phyloP scores from a whole-genome alignment of 2,329 filamentous ascomycete genomes.

The Zopfia rhizophila region DNA sequence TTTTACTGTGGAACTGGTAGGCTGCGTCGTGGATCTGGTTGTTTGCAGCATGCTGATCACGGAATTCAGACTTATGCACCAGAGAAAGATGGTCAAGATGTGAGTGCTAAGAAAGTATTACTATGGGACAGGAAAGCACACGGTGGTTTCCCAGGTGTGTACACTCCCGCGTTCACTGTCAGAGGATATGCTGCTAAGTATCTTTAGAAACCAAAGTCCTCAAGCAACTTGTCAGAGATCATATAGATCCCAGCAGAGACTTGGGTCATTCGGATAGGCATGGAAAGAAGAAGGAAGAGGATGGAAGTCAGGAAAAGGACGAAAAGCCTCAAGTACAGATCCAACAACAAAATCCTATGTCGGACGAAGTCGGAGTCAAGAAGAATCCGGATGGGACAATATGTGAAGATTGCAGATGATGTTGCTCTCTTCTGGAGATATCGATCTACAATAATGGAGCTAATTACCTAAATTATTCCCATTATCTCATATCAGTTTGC shows the following conservation, averaged over 20 bases:
- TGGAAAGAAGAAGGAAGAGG: slow-evolving; percentile 45
- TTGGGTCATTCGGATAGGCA: slow-evolving; percentile 74
- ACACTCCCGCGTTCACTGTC: slow-evolving; percentile 1
- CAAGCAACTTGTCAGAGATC: slow-evolving; percentile 83
- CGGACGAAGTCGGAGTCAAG: slow-evolving; percentile 25
- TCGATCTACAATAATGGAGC: not conserved
- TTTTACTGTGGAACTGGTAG: slow-evolving; percentile 76
- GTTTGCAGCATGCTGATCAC: not conserved
- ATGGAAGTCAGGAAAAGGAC: slow-evolving; percentile 9
- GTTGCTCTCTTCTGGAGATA: not conserved
- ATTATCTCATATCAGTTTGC: no score
- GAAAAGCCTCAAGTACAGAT: slow-evolving; percentile 4
- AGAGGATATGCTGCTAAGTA: slow-evolving; percentile 10
- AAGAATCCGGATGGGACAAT: slow-evolving; percentile 47
- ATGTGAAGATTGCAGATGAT: slow-evolving; percentile 51
- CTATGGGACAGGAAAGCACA: slow-evolving; percentile 91
- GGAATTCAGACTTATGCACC: slow-evolving; percentile 40
- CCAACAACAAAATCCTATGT: not conserved
- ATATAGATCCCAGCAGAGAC: slow-evolving; percentile 80
- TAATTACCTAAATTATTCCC: no score
- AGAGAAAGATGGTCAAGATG: slow-evolving; percentile 15
- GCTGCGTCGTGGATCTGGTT: slow-evolving; percentile 3
- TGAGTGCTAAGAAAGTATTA: slow-evolving; percentile 60
- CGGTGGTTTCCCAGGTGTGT: slow-evolving; percentile 82
- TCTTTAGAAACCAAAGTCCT: slow-evolving; percentile 82